phyloP scores from a whole-genome alignment of 768 basidiomycete species.

The Rubroboletus satanas region DNA sequence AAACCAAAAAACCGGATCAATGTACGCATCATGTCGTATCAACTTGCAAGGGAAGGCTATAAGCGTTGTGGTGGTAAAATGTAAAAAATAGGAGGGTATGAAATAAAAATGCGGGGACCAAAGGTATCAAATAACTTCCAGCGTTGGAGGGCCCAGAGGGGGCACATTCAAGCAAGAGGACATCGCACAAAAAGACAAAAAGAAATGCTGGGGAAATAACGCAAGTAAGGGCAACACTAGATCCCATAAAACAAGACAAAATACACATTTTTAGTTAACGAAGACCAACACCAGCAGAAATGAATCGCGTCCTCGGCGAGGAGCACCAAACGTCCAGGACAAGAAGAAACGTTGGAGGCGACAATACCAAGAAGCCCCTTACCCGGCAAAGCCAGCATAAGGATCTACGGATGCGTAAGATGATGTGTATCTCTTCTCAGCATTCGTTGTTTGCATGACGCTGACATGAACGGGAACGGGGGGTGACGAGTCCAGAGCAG shows the following conservation, averaged over 20 bases:
- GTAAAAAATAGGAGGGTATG: conserved; percentile 15
- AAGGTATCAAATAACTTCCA: conserved; percentile 21
- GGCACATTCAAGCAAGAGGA: conserved; percentile 1
- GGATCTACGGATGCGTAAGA: conserved; percentile 26
- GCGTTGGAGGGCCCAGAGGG: not conserved
- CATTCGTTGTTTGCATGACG: conserved; percentile 3
- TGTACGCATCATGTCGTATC: not conserved
- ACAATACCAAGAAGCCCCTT: not conserved
- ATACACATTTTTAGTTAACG: conserved; percentile 14
- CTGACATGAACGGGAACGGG: conserved; percentile 1
- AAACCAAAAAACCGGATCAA: not conserved
- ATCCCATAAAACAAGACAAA: conserved; percentile 12
- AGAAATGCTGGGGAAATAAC: not conserved
- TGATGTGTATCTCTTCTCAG: conserved; percentile 25
- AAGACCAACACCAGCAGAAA: not conserved
- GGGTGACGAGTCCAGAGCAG: conserved; percentile 9
- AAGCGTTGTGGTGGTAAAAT: not conserved
- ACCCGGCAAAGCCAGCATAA: conserved; percentile 15
- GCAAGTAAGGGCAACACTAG: not conserved
- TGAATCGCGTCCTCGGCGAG: not conserved
- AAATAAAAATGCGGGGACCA: conserved; percentile 6
- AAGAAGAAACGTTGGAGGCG: not conserved
- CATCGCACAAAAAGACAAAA: conserved; percentile 1
- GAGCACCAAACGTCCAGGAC: not conserved
- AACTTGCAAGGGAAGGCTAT: not conserved